A percentile compares a stretch with the other conserved stretches of the same genome.
Evolutionary conservation across 148 eudicot genomes (phyloP).

Genomic region (Rhododendron mucronatum): DNA sequence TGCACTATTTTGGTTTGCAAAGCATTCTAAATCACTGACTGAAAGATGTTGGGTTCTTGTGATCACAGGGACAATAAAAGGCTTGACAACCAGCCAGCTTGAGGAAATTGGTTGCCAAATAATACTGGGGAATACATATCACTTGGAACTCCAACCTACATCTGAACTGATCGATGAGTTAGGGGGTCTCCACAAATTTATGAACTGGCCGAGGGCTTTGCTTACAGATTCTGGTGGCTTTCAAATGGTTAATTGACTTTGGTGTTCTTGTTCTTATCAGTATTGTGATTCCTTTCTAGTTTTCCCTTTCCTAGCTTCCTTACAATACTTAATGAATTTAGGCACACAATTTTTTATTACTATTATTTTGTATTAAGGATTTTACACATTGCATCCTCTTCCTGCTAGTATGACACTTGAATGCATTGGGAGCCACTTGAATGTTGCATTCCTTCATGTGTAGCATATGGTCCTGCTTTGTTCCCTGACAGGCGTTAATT

Average conservation of each 20-base stretch:
- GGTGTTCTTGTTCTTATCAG: not conserved
- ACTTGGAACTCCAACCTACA: conserved; percentile 84
- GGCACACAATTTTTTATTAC: not conserved
- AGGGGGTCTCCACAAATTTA: conserved; percentile 87
- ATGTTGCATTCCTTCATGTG: not conserved
- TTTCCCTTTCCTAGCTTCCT: not conserved
- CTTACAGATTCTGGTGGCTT: conserved; percentile 97
- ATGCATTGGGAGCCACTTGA: not conserved
- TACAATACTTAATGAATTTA: too few relatives aligned
- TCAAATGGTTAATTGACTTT: conserved; percentile 63
- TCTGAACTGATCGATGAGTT: conserved; percentile 82
- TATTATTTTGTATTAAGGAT: not conserved
- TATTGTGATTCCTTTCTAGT: not conserved
- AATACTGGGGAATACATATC: conserved; percentile 89
- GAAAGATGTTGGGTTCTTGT: not conserved
- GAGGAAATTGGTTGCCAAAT: conserved; percentile 94
- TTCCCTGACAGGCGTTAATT: not conserved
- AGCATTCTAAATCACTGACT: not conserved
- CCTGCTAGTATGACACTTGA: not conserved
- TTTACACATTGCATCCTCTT: not conserved
- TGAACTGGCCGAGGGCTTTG: conserved; percentile 91
- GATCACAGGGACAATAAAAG: conserved; percentile 75
- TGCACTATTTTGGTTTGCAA: not conserved
- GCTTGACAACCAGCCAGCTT: conserved; percentile 74
- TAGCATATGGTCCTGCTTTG: not conserved